These are phyloP conservation scores for Podospora comata DNA, from an alignment of 495 filamentous ascomycete species.

Conservation along the genomic window DNA sequence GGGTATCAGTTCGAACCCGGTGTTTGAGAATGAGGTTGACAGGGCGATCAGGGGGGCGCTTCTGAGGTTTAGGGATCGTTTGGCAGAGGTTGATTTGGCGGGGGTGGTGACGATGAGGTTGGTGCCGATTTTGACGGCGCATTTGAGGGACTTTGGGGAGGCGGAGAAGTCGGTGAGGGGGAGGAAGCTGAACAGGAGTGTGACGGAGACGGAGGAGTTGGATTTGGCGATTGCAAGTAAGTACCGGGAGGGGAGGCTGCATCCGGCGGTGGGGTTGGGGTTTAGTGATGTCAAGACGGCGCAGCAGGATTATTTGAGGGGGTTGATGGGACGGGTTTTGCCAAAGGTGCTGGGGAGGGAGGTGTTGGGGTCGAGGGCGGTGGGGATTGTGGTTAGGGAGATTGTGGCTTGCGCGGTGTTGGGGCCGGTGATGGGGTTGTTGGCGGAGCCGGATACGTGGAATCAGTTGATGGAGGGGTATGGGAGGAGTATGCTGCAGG, in stretches of 20 bases:
- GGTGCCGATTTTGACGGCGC: constrained; percentile 84
- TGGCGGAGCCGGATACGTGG: constrained; percentile 93
- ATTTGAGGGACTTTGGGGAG: constrained; percentile 85
- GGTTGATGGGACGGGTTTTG: constrained; percentile 64
- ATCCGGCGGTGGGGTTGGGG: constrained; percentile 79
- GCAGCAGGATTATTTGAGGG: constrained; percentile 84
- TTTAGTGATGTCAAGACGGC: constrained; percentile 76
- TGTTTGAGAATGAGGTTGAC: constrained; percentile 83
- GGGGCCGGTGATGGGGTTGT: constrained; percentile 63
- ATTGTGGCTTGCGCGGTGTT: constrained; percentile 76
- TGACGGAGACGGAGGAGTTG: constrained; percentile 95
- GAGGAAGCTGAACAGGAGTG: constrained; percentile 76
- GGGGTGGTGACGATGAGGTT: constrained; percentile 76
- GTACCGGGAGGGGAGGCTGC: constrained; percentile 84
- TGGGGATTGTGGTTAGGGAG: constrained; percentile 77
- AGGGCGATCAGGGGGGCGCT: constrained; percentile 72
- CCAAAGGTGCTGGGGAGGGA: constrained; percentile 66
- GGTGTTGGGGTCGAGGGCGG: constrained; percentile 71
- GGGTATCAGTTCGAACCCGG: constrained; percentile 74
- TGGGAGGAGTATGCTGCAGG: constrained; percentile 83
- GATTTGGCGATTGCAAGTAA: constrained; percentile 91
- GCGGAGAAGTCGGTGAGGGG: constrained; percentile 87
- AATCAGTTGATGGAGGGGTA: constrained; percentile 91
- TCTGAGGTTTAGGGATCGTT: constrained; percentile 61
- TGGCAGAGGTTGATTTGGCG: constrained; percentile 71